Evolutionary conservation across 352 stramenopile species (phyloP).

Genomic region (Phytophthora meadii): DNA sequence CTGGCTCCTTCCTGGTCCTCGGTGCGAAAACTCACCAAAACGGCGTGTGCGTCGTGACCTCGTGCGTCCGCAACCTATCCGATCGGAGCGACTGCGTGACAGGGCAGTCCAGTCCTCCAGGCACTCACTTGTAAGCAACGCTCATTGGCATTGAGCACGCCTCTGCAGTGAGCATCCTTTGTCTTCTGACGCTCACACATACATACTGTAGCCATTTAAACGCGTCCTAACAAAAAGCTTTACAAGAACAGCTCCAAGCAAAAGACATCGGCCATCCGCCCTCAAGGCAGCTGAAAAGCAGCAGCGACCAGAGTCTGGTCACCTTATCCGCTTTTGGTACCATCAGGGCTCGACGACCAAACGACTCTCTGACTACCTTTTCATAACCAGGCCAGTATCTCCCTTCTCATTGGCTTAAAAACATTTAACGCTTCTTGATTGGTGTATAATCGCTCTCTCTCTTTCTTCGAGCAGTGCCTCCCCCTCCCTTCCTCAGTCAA

Average conservation of each 20-base stretch:
- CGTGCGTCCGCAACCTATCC: constrained; percentile 1
- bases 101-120: background rate
- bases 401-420: constrained; percentile 10
- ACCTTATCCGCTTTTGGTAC: constrained; percentile 19
- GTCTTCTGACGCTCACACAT: constrained; percentile 1
- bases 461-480: constrained; percentile 8
- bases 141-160: constrained; percentile 5
- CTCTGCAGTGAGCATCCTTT: constrained; percentile 5
- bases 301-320: constrained; percentile 14
- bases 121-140: constrained; percentile 12
- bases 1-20: constrained; percentile 24
- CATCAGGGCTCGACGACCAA: constrained; percentile 17
- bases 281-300: background rate
- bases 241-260: background rate
- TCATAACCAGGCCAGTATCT: constrained; percentile 7
- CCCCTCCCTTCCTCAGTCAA: constrained; percentile 13
- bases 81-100: constrained; percentile 9
- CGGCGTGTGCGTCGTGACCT: constrained; percentile 10
- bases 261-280: background rate
- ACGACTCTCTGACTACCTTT: constrained; percentile 28
- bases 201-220: background rate
- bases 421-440: constrained; percentile 6
- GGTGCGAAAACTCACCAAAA: constrained; percentile 21
- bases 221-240: background rate
- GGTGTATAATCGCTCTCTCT: constrained; percentile 11